These are phyloP conservation scores for Aspergillus sclerotialis DNA, from an alignment of 2,329 filamentous ascomycete species.

Conservation along the genomic window DNA sequence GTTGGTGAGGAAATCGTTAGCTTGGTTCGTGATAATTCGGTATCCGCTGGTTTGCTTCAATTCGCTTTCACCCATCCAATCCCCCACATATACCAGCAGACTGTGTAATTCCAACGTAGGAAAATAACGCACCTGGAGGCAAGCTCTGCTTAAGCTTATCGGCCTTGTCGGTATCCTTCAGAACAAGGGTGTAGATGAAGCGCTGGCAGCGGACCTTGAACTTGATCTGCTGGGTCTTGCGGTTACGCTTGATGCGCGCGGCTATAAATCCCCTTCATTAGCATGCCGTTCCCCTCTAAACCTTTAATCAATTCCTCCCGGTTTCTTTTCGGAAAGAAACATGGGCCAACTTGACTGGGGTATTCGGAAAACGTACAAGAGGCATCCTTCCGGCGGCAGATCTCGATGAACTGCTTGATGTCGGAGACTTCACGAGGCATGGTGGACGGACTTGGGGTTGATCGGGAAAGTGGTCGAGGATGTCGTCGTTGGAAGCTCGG, in stretches of 20 bases:
- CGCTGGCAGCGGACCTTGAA: constrained; percentile 99
- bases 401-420: constrained; percentile 99
- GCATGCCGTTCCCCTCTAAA: too few relatives aligned
- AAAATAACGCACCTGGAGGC: constrained; percentile 72
- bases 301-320: too few relatives aligned
- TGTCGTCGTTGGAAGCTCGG: too few relatives aligned
- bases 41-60: not conserved
- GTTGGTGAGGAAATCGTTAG: constrained; percentile 17
- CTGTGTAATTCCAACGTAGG: too few relatives aligned
- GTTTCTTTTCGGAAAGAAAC: too few relatives aligned
- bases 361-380: constrained; percentile 70
- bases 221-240: constrained; percentile 87
- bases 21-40: too few relatives aligned
- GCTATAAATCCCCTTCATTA: constrained; percentile 44
- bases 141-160: constrained; percentile 99
- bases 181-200: constrained; percentile 94
- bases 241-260: constrained; percentile 94
- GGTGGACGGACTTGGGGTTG: constrained; percentile 50
- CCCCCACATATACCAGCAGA: not conserved
- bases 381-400: constrained; percentile 99
- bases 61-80: too few relatives aligned
- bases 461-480: not conserved
- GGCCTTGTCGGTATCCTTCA: constrained; percentile 98
- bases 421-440: constrained; percentile 98
- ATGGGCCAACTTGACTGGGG: too few relatives aligned